These are phyloP conservation scores for Russula sp. DNA, from an alignment of 768 basidiomycete species.

Conservation along the genomic window DNA sequence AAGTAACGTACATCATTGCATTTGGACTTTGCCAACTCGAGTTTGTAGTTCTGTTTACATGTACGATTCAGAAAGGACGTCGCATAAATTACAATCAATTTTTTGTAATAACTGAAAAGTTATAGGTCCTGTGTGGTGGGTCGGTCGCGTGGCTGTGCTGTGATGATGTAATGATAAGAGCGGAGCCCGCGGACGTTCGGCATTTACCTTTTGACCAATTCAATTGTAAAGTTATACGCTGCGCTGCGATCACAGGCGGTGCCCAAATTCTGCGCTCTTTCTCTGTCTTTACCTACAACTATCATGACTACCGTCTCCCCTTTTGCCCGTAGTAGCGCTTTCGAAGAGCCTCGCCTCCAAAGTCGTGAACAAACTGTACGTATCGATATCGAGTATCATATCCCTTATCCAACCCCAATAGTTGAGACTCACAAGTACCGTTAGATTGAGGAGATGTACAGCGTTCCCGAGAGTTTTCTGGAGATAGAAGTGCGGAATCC, in stretches of 20 bases:
- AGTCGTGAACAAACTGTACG: conserved; percentile 38
- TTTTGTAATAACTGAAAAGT: no score
- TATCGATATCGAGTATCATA: neutral
- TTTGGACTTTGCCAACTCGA: neutral
- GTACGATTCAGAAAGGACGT: neutral
- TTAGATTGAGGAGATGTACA: conserved; percentile 98
- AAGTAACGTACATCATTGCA: neutral
- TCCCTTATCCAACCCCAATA: neutral
- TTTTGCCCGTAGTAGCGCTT: conserved; percentile 37
- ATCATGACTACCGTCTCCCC: conserved; percentile 38
- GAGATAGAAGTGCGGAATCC: conserved; percentile 98
- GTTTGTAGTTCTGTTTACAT: neutral
- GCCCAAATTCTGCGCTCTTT: neutral
- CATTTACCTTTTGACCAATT: neutral
- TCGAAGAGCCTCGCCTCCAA: conserved; percentile 35
- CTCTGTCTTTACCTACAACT: neutral
- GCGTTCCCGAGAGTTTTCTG: conserved; percentile 91
- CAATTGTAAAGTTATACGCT: neutral
- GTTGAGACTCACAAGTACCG: conserved; percentile 11
- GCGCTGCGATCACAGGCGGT: neutral
- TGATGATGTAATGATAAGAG: no score
- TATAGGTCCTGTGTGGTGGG: no score
- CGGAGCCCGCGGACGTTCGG: neutral
- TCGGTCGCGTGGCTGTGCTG: neutral
- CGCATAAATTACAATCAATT: neutral